These are phyloP conservation scores for Cercophora scortea DNA, from an alignment of 495 filamentous ascomycete genomes.

Conservation along the genomic window DNA sequence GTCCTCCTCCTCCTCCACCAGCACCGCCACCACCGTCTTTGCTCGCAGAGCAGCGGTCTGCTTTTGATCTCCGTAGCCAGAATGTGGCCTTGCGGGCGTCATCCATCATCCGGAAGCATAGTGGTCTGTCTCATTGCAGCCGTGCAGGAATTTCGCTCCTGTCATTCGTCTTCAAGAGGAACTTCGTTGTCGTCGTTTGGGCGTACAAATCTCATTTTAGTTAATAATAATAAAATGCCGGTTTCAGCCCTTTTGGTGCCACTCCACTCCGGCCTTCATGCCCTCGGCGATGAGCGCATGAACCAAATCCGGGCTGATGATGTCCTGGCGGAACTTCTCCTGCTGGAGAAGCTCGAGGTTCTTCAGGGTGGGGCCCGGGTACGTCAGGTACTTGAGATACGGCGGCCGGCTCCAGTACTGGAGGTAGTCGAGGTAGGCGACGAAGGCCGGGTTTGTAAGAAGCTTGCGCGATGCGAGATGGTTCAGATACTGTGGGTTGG, in stretches of 20 bases:
- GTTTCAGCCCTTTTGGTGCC: constrained; percentile 31
- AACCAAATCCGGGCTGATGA: constrained; percentile 67
- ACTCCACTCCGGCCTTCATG: constrained; percentile 40
- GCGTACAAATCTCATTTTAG: not conserved
- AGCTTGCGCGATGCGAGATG: constrained; percentile 64
- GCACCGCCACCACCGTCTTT: too few species aligned
- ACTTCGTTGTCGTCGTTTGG: too few species aligned
- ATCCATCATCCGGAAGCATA: too few species aligned
- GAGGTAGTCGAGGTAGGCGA: constrained; percentile 76
- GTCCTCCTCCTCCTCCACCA: too few species aligned
- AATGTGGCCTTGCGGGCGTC: too few species aligned
- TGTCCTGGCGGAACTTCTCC: constrained; percentile 73
- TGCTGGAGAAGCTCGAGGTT: constrained; percentile 76
- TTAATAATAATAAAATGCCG: not conserved
- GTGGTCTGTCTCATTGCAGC: too few species aligned
- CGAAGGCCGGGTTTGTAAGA: constrained; percentile 58
- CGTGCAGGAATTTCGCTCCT: too few species aligned
- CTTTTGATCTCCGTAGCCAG: too few species aligned
- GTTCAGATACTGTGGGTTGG: constrained; percentile 77
- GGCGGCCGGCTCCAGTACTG: constrained; percentile 79
- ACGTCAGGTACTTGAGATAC: constrained; percentile 72
- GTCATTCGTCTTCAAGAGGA: too few species aligned
- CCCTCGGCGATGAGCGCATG: constrained; percentile 53
- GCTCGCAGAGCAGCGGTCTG: too few species aligned
- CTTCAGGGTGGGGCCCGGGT: constrained; percentile 76